Base-by-base conservation (phyloP, 495 filamentous ascomycete genomes). In the Xylaria flabelliformis region DNA sequence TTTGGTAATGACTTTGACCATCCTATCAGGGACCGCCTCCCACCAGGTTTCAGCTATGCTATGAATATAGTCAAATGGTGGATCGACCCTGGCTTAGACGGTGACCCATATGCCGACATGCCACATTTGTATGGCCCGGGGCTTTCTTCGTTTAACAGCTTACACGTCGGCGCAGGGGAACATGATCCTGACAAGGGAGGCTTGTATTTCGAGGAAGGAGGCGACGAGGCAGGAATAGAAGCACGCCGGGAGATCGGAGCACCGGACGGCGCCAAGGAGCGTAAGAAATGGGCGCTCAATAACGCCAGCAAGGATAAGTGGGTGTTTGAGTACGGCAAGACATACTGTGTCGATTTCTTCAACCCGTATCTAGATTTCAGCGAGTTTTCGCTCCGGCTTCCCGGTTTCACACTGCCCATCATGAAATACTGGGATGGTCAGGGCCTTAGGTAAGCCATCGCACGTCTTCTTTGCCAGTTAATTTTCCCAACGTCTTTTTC, bases 1-100 rank as follows among this genome's bases (percentile, higher is more conserved):
- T 97, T 94, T 70, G 95, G 95, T 21, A 98, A 98, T 79, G 92
- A 97, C 81, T 97, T 98, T 72, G 93, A 96, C 74, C 88, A 90
- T 34, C 93, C 95, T 0, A 93, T 99, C 70, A 89, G 93, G 50
- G 90, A 96, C 74, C 86, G 90, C n/a, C 84, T 99, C 0, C 96
- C 96, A 0, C 92, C 91, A 0, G 95, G 94, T 6, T 97, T 97
- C 79, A 86, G 86, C 63, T 88, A 91, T 0, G 93, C 93, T 0
- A 90, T 97, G 80, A 90, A 88, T 39, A 88, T 97, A 7, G 93
- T 94, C 19, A 93, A 92, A 78, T 95, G 93, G 90, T 88, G 87
- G 73, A 88, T 98, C 58, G 96, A 99, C 77, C 95, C 95, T 0
- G 91, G 93, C 0, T 83, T 99, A 0, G 92, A 97, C 3, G 93